phyloP scores from a whole-genome alignment of 2,329 filamentous ascomycete genomes.

The Herpomyces periplanetae region DNA sequence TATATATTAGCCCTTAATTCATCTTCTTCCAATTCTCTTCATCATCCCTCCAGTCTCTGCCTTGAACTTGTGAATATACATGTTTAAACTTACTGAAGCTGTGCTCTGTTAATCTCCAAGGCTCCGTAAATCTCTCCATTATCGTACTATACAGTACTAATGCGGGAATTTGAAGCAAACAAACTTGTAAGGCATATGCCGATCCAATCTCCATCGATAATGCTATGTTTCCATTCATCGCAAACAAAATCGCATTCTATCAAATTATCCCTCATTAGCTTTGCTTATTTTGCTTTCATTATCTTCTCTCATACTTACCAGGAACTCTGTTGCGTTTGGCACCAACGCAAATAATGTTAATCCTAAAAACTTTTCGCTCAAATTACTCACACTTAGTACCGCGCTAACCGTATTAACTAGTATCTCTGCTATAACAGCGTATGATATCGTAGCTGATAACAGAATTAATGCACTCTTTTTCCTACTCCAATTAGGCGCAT shows the following conservation, averaged over 20 bases:
- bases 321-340: constrained; percentile 85
- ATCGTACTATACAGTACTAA: constrained; percentile 64
- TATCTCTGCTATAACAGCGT: constrained; percentile 90
- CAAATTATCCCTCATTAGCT: constrained; percentile 3
- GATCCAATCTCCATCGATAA: constrained; percentile 96
- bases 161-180: constrained; percentile 65
- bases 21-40: not conserved
- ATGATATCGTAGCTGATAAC: constrained; percentile 51
- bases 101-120: constrained; percentile 15
- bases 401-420: constrained; percentile 86
- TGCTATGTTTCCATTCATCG: constrained; percentile 97
- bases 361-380: constrained; percentile 87
- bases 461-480: constrained; percentile 64
- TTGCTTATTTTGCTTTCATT: constrained; percentile 1
- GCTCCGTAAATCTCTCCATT: constrained; percentile 17
- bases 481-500: constrained; percentile 92
- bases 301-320: constrained; percentile 16
- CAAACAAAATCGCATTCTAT: constrained; percentile 86
- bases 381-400: constrained; percentile 54
- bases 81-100: constrained; percentile 18
- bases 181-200: constrained; percentile 81
- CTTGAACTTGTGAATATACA: not conserved
- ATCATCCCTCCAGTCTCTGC: no score
- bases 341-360: constrained; percentile 89
- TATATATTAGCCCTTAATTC: constrained; percentile 3